Evolutionary conservation across 2,329 filamentous ascomycete genomes (phyloP).

Genomic region (Fonsecaea monophora): DNA sequence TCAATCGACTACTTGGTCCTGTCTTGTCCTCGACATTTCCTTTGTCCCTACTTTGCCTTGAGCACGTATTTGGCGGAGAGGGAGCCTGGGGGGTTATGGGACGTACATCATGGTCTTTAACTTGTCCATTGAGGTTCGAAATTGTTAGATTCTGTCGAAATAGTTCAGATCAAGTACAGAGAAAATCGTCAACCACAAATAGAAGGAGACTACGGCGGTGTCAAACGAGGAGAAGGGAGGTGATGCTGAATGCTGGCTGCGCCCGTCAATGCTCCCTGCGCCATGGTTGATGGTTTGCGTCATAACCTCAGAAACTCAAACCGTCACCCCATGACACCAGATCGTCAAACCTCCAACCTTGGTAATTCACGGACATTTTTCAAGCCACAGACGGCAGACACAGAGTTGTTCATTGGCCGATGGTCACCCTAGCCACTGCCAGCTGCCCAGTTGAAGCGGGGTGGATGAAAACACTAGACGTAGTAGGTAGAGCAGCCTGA

Average conservation of each 20-base stretch:
- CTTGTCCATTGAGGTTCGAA: slow-evolving; percentile 37
- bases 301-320: slow-evolving; percentile 7
- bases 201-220: background rate
- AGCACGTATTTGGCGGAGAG: slow-evolving; percentile 1
- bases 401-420: slow-evolving; percentile 1
- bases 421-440: slow-evolving; percentile 1
- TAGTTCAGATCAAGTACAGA: background rate
- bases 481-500: background rate
- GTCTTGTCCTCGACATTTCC: slow-evolving; percentile 11
- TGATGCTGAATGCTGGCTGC: background rate
- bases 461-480: background rate
- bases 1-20: slow-evolving; percentile 20
- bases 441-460: background rate
- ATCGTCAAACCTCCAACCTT: background rate
- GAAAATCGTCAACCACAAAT: background rate
- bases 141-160: background rate
- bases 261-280: background rate
- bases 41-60: slow-evolving; percentile 24
- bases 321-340: slow-evolving; percentile 2
- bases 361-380: background rate
- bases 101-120: slow-evolving; percentile 45
- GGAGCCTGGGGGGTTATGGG: background rate
- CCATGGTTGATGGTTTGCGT: slow-evolving; percentile 8
- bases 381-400: slow-evolving; percentile 14
- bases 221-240: background rate